Evolutionary conservation across 208 protist species (phyloP), one percentile per base, ranked within the genome.

Genomic region (Leishmania martiniquensis): DNA sequence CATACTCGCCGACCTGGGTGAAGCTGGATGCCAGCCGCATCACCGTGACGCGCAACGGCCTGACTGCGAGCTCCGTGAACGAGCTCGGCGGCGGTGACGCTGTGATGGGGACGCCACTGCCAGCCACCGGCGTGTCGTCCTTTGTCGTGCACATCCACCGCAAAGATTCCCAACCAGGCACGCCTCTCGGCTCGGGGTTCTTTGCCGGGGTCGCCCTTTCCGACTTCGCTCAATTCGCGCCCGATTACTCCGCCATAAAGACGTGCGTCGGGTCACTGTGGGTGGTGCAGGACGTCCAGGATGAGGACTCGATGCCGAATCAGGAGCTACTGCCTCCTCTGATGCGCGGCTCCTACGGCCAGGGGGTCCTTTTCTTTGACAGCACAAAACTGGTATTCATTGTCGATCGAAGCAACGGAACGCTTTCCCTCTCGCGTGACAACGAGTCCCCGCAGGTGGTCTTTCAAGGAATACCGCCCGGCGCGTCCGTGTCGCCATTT

Each of bases 281-380:
- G 95, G 92, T 87, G n/a, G 88, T 98, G 73, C 95, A 98, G 77
- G 95, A 98, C 76, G 81, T 97, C 9, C 87, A 95, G 76, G 95
- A 98, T 68, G 81, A 72, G 22, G 95, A 98, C 73, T 97, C 93
- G 32, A 83, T 95, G 82, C 87, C 91, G 2, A 91, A 85, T 17
- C 95, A 98, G 81, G 81, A 85, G 47, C 63, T 59, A 20, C 76
- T 98, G 39, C 87, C 91, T 39, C 87, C 89, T 15, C 77, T 96
- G 51, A 74, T 72, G 63, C 75, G 70, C 62, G 77, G 72, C 39
- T 77, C 52, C 22, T 32, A 66, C 59, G 77, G 70, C 37, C 54
- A 75, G 10, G 86, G 85, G 72, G 87, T 89, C 51, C 59, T 96
- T 32, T 98, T 90, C 80, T 82, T 83, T 39, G 76, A 81, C 49